These are phyloP conservation scores for Kluyveromyces siamensis DNA, from an alignment of 805 yeast genomes.

Conservation along the genomic window DNA sequence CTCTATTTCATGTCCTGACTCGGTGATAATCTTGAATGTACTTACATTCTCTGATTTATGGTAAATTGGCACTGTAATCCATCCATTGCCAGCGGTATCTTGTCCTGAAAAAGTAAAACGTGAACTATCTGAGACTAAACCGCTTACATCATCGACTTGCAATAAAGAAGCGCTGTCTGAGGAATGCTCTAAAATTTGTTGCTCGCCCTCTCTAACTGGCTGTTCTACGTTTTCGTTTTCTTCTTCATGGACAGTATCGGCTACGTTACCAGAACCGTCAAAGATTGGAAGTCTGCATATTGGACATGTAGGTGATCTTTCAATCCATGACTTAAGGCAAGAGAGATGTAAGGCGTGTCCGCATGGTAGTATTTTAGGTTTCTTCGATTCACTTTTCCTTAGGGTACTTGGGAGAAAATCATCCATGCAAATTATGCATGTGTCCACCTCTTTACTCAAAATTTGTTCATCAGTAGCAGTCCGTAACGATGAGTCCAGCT, in stretches of 20 bases:
- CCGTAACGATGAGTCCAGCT: conserved; percentile 53
- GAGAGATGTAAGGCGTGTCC: conserved; percentile 85
- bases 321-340: conserved; percentile 88
- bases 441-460: conserved; percentile 45
- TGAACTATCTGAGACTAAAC: not conserved
- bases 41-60: not conserved
- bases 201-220: not conserved
- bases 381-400: conserved; percentile 32
- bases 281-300: conserved; percentile 73
- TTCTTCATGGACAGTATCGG: not conserved
- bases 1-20: conserved; percentile 4
- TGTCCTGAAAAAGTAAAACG: not conserved
- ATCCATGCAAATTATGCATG: conserved; percentile 88
- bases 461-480: conserved; percentile 60
- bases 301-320: conserved; percentile 88
- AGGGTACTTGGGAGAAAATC: conserved; percentile 50
- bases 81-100: not conserved
- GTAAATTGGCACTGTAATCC: not conserved
- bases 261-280: conserved; percentile 23
- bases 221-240: not conserved
- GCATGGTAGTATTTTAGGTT: conserved; percentile 73
- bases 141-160: not conserved
- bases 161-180: not conserved
- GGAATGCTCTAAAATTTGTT: not conserved
- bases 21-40: conserved; percentile 5